Evolutionary conservation across 2,329 filamentous ascomycete species (phyloP).

Genomic region (Aspergillus persii): DNA sequence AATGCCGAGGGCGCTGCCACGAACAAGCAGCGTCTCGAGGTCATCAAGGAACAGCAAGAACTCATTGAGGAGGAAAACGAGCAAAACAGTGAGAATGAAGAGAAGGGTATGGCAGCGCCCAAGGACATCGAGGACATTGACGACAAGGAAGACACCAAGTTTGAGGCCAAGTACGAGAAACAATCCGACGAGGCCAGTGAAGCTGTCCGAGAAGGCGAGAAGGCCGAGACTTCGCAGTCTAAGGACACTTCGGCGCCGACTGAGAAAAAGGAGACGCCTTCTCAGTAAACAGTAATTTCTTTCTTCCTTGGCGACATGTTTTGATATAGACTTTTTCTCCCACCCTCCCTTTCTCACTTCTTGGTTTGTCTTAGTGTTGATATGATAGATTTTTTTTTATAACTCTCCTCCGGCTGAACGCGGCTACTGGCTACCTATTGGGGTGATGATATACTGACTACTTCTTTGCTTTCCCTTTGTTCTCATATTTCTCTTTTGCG

Average conservation of each 20-base stretch:
- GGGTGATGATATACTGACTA: neutral
- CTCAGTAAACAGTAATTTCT: conserved; percentile 1
- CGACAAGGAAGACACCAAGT: conserved; percentile 71
- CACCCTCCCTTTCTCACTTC: conserved; percentile 15
- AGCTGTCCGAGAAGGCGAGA: conserved; percentile 39
- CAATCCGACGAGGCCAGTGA: conserved; percentile 50
- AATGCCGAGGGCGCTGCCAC: conserved; percentile 94
- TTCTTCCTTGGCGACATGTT: conserved; percentile 4
- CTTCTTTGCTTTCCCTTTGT: neutral
- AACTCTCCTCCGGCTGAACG: neutral
- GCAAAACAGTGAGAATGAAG: conserved; percentile 79
- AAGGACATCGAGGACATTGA: conserved; percentile 92
- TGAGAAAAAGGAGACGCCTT: conserved; percentile 28
- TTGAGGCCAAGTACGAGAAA: conserved; percentile 46
- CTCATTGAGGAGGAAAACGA: conserved; percentile 96
- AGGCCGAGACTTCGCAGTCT: conserved; percentile 29
- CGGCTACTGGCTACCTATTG: neutral
- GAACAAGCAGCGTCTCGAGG: conserved; percentile 98
- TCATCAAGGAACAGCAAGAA: conserved; percentile 97
- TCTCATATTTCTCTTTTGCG: conserved; percentile 2
- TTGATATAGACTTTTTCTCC: conserved; percentile 7
- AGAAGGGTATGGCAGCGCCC: conserved; percentile 69
- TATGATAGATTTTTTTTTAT: conserved; percentile 19
- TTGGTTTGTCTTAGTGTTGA: conserved; percentile 20
- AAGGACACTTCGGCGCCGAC: conserved; percentile 13